Evolutionary conservation across 2,329 filamentous ascomycete species (phyloP).

Genomic region (Fusarium buharicum): DNA sequence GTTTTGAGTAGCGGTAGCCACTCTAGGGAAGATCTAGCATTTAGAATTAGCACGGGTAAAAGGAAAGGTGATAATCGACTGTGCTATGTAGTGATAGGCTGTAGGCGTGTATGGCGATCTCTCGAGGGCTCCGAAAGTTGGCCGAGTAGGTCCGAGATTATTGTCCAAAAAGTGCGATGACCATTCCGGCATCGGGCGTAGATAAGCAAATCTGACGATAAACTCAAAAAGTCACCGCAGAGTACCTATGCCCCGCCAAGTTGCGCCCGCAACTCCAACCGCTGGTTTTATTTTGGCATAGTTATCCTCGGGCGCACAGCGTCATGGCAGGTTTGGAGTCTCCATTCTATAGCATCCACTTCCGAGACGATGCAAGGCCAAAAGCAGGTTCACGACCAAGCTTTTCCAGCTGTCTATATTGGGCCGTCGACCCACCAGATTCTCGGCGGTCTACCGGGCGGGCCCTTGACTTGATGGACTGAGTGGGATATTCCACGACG

Average conservation of each 20-base stretch:
- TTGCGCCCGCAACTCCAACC: constrained; percentile 27
- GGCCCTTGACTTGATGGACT: constrained; percentile 26
- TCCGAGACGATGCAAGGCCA: constrained; percentile 23
- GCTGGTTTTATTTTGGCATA: constrained; percentile 10
- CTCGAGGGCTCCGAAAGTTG: constrained; percentile 8
- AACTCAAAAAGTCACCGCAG: constrained; percentile 27
- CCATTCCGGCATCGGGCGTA: constrained; percentile 39
- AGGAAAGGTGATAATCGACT: constrained; percentile 9
- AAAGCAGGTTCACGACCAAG: constrained; percentile 34
- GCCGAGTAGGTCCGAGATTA: constrained; percentile 8
- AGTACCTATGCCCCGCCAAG: constrained; percentile 22
- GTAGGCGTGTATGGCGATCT: background rate
- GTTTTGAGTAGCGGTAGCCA: constrained; percentile 41
- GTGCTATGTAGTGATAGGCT: constrained; percentile 2
- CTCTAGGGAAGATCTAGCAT: constrained; percentile 38
- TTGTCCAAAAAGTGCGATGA: constrained; percentile 1
- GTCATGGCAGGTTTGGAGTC: constrained; percentile 7
- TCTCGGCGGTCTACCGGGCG: constrained; percentile 31
- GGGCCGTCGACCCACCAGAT: constrained; percentile 33
- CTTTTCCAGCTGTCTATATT: constrained; percentile 36
- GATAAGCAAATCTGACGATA: constrained; percentile 40
- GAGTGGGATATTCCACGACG: constrained; percentile 36
- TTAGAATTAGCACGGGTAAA: constrained; percentile 38
- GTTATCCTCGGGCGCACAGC: background rate
- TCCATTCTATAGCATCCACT: constrained; percentile 17